Base-by-base conservation (phyloP, 257 asterid species). In the Rubia yunnanensis region DNA sequence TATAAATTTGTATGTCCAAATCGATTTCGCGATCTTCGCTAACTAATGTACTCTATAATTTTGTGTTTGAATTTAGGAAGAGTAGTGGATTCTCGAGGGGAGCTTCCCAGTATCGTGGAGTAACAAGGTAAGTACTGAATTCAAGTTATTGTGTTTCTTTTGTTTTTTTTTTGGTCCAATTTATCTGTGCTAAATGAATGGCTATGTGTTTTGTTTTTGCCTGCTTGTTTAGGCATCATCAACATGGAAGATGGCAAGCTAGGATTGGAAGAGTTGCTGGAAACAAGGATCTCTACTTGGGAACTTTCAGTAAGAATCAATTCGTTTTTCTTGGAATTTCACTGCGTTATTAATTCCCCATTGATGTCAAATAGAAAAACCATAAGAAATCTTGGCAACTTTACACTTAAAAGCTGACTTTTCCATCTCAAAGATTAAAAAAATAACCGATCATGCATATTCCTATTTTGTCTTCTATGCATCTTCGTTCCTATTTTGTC, bases 201-300 rank as follows among this genome's bases (percentile, higher is more conserved):
- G 20, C 36, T 68, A 22, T 30, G 32, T 4, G 46, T 1, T 20
- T 9, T 36, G 24, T 31, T 24, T 44, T 60, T 38, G 38, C 8
- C 38, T 63, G 18, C 7, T 68, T 49, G n/a, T 0, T 49, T 18
- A 90, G 96, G 84, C 98, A 91, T 72, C 98, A 91, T 65, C 97
- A 91, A 83, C 97, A 89, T 69, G 96, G 96, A 66, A 85, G 95
- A 75, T 89, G 96, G 96, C 96, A 90, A 70, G 97, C 96, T 64
- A 80, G 96, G 79, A 91, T 88, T 1, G 98, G 98, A 27, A 79
- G 98, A 75, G 98, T 91, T 18, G 96, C 98, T 7, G 98, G 98
- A 70, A 91, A 91, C 85, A 91, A 91, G 81, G 96, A 91, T 63
- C 95, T 88, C 69, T 88, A 88, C 77, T 77, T 91, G 65, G 96